Base-by-base conservation (phyloP, 768 basidiomycete genomes). In the Kwoniella mangroviensis region DNA sequence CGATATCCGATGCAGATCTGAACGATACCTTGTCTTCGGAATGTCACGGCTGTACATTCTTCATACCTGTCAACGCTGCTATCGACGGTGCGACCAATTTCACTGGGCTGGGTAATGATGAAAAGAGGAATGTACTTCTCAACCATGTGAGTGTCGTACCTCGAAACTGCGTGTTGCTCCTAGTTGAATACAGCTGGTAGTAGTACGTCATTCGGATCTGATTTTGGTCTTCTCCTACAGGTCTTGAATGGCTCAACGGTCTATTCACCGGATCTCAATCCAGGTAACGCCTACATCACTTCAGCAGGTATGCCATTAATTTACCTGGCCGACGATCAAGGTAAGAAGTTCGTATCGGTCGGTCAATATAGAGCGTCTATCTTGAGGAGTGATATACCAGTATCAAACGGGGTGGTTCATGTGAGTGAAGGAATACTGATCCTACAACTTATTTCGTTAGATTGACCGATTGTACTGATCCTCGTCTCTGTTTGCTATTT, bases 351-450 rank as follows among this genome's bases (percentile, higher is more conserved):
- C 45, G 65, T 75, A 26, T 52, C 41, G 1, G 72, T 74, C 3
- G 76, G 76, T 34, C 58, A 54, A 15, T 77, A 71, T 54, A 10
- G 73, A 26, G 65, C 67, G 15, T 42, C 63, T 11, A 70, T 75
- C 42, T 22, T 77, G 3, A 34, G 76, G 24, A 66, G 57, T 22
- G 74, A 77, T 58, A 72, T 77, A 9, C 67, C 70, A 1, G 56
- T 68, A 6, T 64, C 73, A n/a, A 77, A 77, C 63, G 75, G 75
- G 7, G 73, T 77, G 3, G 65, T 77, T 2, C 73, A 74, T 68
- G 75, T 77, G 57, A 65, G 70, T 65, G 11, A 13, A 59, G 22
- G 2, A 10, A 9, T 10, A 15, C 19, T 13, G 28, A 34, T 7
- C 34, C 43, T 45, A 61, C 26, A 15, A 24, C 10, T 4, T 34